Evolutionary conservation across 768 basidiomycete genomes (phyloP).

Genomic region (Ephemerocybe angulata): DNA sequence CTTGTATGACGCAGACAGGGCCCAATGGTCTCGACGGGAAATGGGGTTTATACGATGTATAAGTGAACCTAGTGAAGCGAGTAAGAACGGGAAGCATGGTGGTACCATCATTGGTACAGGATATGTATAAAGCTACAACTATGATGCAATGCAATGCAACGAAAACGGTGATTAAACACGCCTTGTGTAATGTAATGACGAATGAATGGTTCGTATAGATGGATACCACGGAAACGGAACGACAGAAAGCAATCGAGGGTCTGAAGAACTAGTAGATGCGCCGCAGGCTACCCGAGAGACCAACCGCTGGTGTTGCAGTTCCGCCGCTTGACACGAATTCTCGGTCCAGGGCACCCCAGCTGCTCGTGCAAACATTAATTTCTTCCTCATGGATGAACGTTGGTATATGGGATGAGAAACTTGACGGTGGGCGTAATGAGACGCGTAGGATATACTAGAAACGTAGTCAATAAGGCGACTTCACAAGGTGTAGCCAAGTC

Average conservation of each 20-base stretch:
- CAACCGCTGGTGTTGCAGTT: constrained; percentile 38
- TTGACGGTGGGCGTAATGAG: constrained; percentile 27
- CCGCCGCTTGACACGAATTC: constrained; percentile 36
- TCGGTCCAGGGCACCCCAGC: constrained; percentile 34
- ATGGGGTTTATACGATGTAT: no score
- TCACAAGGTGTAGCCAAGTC: background rate
- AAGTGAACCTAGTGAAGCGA: no score
- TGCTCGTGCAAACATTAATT: constrained; percentile 36
- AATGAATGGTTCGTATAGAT: background rate
- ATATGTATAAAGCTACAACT: no score
- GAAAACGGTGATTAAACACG: no score
- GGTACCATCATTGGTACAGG: no score
- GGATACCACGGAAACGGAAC: no score
- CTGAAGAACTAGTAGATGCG: constrained; percentile 8
- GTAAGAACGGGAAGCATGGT: no score
- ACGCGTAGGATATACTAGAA: constrained; percentile 37
- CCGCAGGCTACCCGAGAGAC: constrained; percentile 22
- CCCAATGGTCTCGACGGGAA: no score
- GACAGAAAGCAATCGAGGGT: no score
- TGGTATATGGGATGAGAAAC: constrained; percentile 29
- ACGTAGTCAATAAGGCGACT: background rate
- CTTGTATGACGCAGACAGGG: no score
- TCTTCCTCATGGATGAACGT: constrained; percentile 33
- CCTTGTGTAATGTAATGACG: no score
- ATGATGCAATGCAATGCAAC: no score